Evolutionary conservation across 164 flowering plant species (phyloP).

Genomic region (Aristolochia contorta): DNA sequence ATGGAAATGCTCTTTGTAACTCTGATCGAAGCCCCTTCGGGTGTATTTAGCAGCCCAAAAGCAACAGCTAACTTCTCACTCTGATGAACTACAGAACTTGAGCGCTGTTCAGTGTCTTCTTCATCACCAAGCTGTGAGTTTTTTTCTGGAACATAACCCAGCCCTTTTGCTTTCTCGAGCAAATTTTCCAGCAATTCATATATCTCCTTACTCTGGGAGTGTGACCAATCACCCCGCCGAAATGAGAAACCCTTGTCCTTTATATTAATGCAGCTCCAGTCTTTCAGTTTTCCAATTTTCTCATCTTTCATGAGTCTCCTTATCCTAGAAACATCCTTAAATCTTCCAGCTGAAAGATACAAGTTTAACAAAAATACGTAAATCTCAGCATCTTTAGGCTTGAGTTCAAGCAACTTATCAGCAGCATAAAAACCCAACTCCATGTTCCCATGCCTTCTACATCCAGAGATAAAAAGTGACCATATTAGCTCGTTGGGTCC

Average conservation of each 20-base stretch:
- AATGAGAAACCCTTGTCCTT: slow-evolving; percentile 58
- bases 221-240: slow-evolving; percentile 25
- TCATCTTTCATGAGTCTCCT: slow-evolving; percentile 59
- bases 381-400: slow-evolving; percentile 57
- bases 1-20: slow-evolving; percentile 53
- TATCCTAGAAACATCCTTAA: slow-evolving; percentile 60
- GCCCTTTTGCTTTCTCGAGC: slow-evolving; percentile 33
- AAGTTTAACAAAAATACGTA: slow-evolving; percentile 50
- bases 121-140: slow-evolving; percentile 30
- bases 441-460: slow-evolving; percentile 56
- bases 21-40: slow-evolving; percentile 33
- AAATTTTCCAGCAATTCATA: slow-evolving; percentile 32
- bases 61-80: slow-evolving; percentile 79
- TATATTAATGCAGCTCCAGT: slow-evolving; percentile 76
- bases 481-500: slow-evolving; percentile 68
- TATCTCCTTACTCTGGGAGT: slow-evolving; percentile 24
- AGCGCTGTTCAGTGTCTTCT: slow-evolving; percentile 20
- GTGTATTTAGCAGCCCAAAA: slow-evolving; percentile 49
- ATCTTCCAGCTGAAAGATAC: slow-evolving; percentile 57
- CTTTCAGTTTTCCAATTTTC: slow-evolving; percentile 30
- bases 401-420: slow-evolving; percentile 53
- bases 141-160: slow-evolving; percentile 33
- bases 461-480: slow-evolving; percentile 68
- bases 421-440: slow-evolving; percentile 70
- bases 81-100: slow-evolving; percentile 31